These are phyloP conservation scores for Diplogelasinospora grovesii DNA, from an alignment of 495 filamentous ascomycete species.

Conservation along the genomic window DNA sequence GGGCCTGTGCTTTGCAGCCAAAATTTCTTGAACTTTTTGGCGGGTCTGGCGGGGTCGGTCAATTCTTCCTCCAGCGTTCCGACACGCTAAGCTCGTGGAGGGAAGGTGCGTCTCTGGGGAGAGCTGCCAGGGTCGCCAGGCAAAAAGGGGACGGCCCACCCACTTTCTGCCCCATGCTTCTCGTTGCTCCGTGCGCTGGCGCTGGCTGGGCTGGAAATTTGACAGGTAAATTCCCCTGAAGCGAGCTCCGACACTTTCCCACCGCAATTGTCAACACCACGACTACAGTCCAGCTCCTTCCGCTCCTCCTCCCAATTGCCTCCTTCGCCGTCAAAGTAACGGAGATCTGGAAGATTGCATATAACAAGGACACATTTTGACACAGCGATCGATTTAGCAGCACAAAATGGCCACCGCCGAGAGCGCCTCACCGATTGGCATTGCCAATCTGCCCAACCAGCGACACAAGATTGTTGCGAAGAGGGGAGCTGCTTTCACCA, in stretches of 20 bases:
- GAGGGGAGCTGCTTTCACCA: slow-evolving; percentile 96
- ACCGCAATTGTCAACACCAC: slow-evolving; percentile 19
- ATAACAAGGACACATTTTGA: slow-evolving; percentile 7
- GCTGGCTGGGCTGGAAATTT: slow-evolving; percentile 31
- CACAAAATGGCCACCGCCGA: slow-evolving; percentile 73
- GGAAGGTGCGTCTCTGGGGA: slow-evolving; percentile 8
- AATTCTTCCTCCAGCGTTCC: slow-evolving; percentile 24
- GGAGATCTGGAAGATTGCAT: slow-evolving; percentile 4
- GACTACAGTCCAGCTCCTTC: slow-evolving; percentile 11
- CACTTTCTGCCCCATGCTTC: slow-evolving; percentile 14
- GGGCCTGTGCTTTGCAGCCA: slow-evolving; percentile 10
- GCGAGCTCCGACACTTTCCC: slow-evolving; percentile 20
- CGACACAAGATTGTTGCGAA: slow-evolving; percentile 99
- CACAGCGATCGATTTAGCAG: slow-evolving; percentile 8
- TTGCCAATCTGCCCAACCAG: slow-evolving; percentile 98
- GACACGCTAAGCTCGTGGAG: slow-evolving; percentile 9
- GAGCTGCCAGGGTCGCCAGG: slow-evolving; percentile 20
- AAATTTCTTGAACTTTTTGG: slow-evolving; percentile 27
- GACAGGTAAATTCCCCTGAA: slow-evolving; percentile 33
- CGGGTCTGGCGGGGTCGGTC: slow-evolving; percentile 27
- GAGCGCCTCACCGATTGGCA: slow-evolving; percentile 92
- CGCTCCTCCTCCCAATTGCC: slow-evolving; percentile 13
- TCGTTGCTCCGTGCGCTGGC: slow-evolving; percentile 15
- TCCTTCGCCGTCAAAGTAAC: slow-evolving; percentile 14
- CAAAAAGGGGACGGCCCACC: slow-evolving; percentile 19